phyloP scores from a whole-genome alignment of 2,329 filamentous ascomycete genomes.

The Pestalotiopsis fici region DNA sequence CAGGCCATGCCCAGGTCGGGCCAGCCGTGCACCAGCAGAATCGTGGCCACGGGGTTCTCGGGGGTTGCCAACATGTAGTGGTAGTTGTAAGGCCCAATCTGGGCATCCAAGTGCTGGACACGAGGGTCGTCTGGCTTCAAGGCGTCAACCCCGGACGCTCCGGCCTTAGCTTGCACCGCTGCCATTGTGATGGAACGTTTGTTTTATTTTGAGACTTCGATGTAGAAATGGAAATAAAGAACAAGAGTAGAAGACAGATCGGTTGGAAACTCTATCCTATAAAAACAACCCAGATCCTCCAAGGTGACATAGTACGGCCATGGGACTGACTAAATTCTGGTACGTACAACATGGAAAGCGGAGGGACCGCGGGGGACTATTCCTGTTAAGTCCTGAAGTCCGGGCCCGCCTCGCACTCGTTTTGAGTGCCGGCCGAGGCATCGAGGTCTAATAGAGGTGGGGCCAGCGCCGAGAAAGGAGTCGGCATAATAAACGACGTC shows the following conservation, averaged over 20 bases:
- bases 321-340: neutral
- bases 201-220: neutral
- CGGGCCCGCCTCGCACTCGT: neutral
- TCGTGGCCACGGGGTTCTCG: conserved; percentile 44
- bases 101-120: conserved; percentile 62
- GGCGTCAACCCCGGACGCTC: conserved; percentile 58
- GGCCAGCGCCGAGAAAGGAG: neutral
- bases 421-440: neutral
- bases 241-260: neutral
- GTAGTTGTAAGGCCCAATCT: conserved; percentile 71
- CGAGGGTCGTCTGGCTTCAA: conserved; percentile 67
- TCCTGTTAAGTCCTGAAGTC: neutral
- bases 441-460: neutral
- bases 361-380: neutral
- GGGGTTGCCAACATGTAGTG: conserved; percentile 61
- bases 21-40: conserved; percentile 44
- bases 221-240: neutral
- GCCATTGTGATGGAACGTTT: neutral
- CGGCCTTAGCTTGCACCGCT: neutral
- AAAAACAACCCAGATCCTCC: neutral
- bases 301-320: too few relatives aligned
- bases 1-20: conserved; percentile 84
- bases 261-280: neutral
- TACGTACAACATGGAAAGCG: neutral
- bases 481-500: neutral